Evolutionary conservation across 192 early-diverging fungal species (phyloP), one percentile per base, ranked within the genome.

Genomic region (Linnemannia exigua): DNA sequence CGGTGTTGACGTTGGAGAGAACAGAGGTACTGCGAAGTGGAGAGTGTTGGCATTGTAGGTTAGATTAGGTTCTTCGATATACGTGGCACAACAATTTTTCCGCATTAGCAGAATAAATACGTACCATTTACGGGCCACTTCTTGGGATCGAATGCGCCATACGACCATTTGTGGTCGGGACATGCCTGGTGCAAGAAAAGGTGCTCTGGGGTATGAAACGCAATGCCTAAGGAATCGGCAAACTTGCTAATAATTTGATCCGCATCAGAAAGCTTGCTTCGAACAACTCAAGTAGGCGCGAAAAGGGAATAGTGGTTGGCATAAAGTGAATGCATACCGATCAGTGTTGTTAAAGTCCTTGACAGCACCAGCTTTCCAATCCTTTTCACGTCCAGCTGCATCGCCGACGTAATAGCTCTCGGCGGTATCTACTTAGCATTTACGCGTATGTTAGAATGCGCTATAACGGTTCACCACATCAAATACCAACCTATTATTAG

Each of bases 361-460:
- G 31, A 88, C 84, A 1, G 76, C 84, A 6, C 91, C 92, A 0
- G 61, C 75, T 75, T 91, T 92, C 94, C 95, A 95, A n/a, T 88
- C 90, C 3, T 74, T 88, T 1, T 88, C 85, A 47, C 98, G 82
- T 2, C 98, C 97, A n/a, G 97, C 97, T 5, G 97, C 98, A 88
- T 99, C 98, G 33, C 98, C 98, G 6, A 97, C 95, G 89, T 93
- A 99, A 66, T 97, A 97, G 77, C 94, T 95, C 4, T 81, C 69
- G 11, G 54, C 61, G 48, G 68, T 75, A 76, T 97, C 96, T 79
- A 93, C 17, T 35, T 52, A n/a, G 37, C 11, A 9, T 5, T 6
- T 25, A 28, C 22, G 9, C 1, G 22, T 22, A 28, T 58, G 28
- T 31, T 25, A 63, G 58, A 63, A 20, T 5, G 25, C 19, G 19